phyloP scores from a whole-genome alignment of 306 rosid genomes.

The Urtica urens region DNA sequence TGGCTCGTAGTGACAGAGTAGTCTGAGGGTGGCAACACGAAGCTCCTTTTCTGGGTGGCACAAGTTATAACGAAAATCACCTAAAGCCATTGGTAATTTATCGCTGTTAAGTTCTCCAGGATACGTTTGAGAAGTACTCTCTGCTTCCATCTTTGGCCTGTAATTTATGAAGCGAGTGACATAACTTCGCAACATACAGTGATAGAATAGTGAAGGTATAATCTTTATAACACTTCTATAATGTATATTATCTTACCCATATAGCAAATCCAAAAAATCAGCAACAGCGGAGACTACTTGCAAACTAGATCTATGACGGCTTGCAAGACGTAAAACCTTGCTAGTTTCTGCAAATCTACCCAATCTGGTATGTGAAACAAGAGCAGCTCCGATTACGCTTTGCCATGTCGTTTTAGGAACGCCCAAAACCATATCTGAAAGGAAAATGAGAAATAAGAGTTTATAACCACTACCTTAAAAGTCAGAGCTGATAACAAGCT shows the following conservation, averaged over 20 bases:
- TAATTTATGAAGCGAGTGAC: slow-evolving; percentile 14
- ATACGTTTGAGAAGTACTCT: slow-evolving; percentile 23
- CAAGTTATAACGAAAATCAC: slow-evolving; percentile 53
- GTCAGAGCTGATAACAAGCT: too few relatives aligned
- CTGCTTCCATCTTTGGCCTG: slow-evolving; percentile 42
- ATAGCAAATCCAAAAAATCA: slow-evolving; percentile 50
- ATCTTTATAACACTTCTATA: background rate
- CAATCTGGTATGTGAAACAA: slow-evolving; percentile 42
- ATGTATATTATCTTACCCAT: slow-evolving; percentile 44
- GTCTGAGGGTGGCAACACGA: slow-evolving; percentile 65
- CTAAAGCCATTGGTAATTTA: slow-evolving; percentile 28
- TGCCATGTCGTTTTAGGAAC: slow-evolving; percentile 35
- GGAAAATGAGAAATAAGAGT: background rate
- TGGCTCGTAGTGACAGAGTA: slow-evolving; percentile 48
- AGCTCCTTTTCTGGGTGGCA: slow-evolving; percentile 48
- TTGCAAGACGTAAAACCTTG: slow-evolving; percentile 47
- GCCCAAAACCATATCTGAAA: slow-evolving; percentile 33
- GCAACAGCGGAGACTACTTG: slow-evolving; percentile 68
- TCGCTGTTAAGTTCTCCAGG: slow-evolving; percentile 41
- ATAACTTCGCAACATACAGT: slow-evolving; percentile 7
- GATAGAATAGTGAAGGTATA: background rate
- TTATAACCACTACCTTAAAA: background rate
- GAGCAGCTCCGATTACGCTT: slow-evolving; percentile 56
- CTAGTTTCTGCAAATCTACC: slow-evolving; percentile 28
- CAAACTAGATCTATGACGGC: slow-evolving; percentile 47